Percentiles rank a stretch among this genome's conserved stretches.
These are phyloP conservation scores for Lotus japonicus DNA, from an alignment of 306 rosid genomes.

Conservation along the genomic window DNA sequence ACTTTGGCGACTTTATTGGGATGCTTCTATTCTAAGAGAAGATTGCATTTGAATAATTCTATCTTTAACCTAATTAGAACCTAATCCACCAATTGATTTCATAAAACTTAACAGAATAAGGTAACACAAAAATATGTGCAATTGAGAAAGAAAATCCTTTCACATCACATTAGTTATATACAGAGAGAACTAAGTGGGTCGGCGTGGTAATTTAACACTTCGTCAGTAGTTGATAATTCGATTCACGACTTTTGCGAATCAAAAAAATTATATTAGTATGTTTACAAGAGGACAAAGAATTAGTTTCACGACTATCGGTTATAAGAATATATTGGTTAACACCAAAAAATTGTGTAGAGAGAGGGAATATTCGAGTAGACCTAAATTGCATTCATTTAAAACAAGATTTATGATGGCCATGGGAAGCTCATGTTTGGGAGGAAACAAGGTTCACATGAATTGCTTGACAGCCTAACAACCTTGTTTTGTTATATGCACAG, in stretches of 20 bases:
- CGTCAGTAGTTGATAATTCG: too few species aligned
- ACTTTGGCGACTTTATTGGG: background rate
- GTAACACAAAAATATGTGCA: background rate
- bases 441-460: conserved; percentile 32
- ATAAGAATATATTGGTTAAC: too few species aligned
- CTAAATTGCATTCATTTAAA: background rate
- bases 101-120: background rate
- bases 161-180: too few species aligned
- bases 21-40: background rate
- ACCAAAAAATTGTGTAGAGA: background rate
- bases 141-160: background rate
- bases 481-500: conserved; percentile 14
- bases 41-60: conserved; percentile 20
- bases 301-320: too few species aligned
- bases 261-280: too few species aligned
- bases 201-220: too few species aligned
- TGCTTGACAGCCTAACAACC: conserved; percentile 28
- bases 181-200: too few species aligned
- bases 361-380: conserved; percentile 17
- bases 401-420: background rate
- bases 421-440: conserved; percentile 24
- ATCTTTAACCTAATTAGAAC: conserved; percentile 11
- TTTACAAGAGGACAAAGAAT: too few species aligned
- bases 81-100: background rate
- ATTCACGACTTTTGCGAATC: too few species aligned